Conservation (phyloP, 495 filamentous ascomycete species). For the Baudoinia panamericana region DNA sequence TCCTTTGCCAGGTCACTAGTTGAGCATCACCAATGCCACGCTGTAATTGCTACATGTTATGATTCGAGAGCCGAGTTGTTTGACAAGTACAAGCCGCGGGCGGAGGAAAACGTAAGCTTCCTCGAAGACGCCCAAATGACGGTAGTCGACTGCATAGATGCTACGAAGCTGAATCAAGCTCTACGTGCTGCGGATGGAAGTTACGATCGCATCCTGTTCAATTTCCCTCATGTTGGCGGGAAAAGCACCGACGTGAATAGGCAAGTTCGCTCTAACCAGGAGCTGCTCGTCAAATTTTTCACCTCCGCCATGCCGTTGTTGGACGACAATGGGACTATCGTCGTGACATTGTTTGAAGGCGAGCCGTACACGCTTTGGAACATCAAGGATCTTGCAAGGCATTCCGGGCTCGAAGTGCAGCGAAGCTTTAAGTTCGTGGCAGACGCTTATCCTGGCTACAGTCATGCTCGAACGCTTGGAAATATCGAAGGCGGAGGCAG, state of each 20-base stretch:
- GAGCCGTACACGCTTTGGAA: slow-evolving; percentile 95
- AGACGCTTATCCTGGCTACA: slow-evolving; percentile 67
- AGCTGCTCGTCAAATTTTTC: slow-evolving; percentile 76
- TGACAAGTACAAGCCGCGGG: slow-evolving; percentile 59
- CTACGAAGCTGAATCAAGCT: slow-evolving; percentile 47
- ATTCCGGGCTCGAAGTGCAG: slow-evolving; percentile 60
- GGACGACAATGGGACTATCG: slow-evolving; percentile 47
- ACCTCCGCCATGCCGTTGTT: slow-evolving; percentile 35
- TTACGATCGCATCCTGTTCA: slow-evolving; percentile 76
- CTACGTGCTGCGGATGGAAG: slow-evolving; percentile 27
- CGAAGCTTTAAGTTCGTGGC: slow-evolving; percentile 68
- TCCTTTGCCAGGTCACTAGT: slow-evolving; percentile 71
- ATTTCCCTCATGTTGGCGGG: slow-evolving; percentile 93
- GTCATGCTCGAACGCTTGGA: slow-evolving; percentile 76
- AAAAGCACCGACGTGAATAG: slow-evolving; percentile 84
- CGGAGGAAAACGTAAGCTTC: slow-evolving; percentile 41
- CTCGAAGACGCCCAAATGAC: slow-evolving; percentile 36
- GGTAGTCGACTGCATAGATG: slow-evolving; percentile 62
- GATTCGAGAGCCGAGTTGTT: slow-evolving; percentile 42
- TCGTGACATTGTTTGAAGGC: slow-evolving; percentile 83
- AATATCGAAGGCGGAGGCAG: slow-evolving; percentile 45
- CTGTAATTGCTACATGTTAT: slow-evolving; percentile 51
- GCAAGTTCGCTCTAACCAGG: slow-evolving; percentile 86
- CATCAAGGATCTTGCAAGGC: slow-evolving; percentile 68
- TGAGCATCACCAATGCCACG: slow-evolving; percentile 52